These are phyloP conservation scores for Wallacemonas sp. DNA, from an alignment of 208 protist genomes.

Conservation along the genomic window DNA sequence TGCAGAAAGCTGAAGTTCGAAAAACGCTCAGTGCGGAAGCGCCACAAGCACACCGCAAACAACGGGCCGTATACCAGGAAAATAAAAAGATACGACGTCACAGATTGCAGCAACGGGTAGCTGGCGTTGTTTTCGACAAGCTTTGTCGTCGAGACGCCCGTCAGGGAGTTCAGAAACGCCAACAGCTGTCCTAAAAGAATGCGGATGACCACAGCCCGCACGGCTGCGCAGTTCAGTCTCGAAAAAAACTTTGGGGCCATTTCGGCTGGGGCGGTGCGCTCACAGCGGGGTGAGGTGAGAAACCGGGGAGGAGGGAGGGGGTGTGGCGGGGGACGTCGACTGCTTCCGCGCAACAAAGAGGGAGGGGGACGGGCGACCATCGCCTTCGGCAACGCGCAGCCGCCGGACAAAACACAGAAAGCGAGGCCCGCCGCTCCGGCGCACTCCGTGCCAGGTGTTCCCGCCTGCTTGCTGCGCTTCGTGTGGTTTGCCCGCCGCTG, in stretches of 20 bases:
- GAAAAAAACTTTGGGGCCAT: not conserved
- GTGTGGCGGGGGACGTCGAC: not conserved
- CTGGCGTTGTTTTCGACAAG: constrained; percentile 81
- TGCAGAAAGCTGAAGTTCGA: constrained; percentile 59
- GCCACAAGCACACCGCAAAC: constrained; percentile 46
- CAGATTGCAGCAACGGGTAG: constrained; percentile 82
- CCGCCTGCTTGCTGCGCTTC: too few relatives aligned
- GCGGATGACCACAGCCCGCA: constrained; percentile 34
- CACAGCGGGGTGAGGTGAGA: not conserved
- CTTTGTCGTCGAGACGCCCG: constrained; percentile 80
- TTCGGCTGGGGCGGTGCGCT: too few relatives aligned
- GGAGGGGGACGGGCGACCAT: too few relatives aligned
- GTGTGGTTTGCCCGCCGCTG: too few relatives aligned
- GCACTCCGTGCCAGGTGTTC: too few relatives aligned
- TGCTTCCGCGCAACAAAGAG: too few relatives aligned
- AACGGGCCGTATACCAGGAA: constrained; percentile 57
- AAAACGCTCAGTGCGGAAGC: constrained; percentile 21
- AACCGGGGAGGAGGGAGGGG: not conserved
- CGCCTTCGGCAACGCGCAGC: too few relatives aligned
- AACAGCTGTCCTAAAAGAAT: constrained; percentile 80
- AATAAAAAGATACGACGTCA: constrained; percentile 78
- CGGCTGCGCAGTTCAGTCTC: constrained; percentile 5
- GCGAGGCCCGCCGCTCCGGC: too few relatives aligned
- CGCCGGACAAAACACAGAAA: too few relatives aligned
- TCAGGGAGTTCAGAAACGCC: constrained; percentile 84